A percentile compares a stretch with the other conserved stretches of the same genome.
Conservation (phyloP, 352 stramenopile species). For the Phytophthora foliorum region DNA sequence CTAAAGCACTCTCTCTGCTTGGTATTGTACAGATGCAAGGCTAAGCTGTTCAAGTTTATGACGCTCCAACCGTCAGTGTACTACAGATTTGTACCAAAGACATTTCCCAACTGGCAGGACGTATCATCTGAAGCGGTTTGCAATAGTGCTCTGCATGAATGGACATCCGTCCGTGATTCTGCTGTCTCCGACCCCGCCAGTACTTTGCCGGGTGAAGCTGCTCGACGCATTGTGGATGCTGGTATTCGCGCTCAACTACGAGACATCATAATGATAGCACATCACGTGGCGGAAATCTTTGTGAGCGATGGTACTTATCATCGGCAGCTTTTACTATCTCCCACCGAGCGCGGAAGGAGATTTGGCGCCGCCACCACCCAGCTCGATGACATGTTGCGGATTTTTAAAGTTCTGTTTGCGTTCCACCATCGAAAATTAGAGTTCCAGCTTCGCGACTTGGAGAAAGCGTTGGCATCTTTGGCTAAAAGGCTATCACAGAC, state of each 20-base stretch:
- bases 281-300: slow-evolving; percentile 29
- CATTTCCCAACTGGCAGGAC: slow-evolving; percentile 46
- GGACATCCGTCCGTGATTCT: slow-evolving; percentile 16
- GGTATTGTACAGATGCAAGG: slow-evolving; percentile 29
- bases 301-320: neutral
- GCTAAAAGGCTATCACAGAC: slow-evolving; percentile 40
- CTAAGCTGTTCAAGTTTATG: slow-evolving; percentile 51
- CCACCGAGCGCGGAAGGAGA: slow-evolving; percentile 20
- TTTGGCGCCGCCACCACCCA: slow-evolving; percentile 41
- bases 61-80: slow-evolving; percentile 51
- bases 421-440: slow-evolving; percentile 54
- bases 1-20: neutral
- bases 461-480: slow-evolving; percentile 33
- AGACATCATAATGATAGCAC: slow-evolving; percentile 31
- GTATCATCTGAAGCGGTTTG: slow-evolving; percentile 51
- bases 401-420: slow-evolving; percentile 56
- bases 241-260: slow-evolving; percentile 16
- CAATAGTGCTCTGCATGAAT: slow-evolving; percentile 38
- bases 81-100: slow-evolving; percentile 56
- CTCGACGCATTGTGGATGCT: slow-evolving; percentile 2
- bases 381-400: slow-evolving; percentile 58
- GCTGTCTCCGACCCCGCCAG: neutral
- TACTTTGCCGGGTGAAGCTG: neutral
- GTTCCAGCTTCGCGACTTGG: slow-evolving; percentile 12
- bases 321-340: slow-evolving; percentile 2